Percentiles rank a stretch among this genome's conserved stretches.
These are phyloP conservation scores for Rachicladosporium sp. DNA, from an alignment of 2,329 filamentous ascomycete species.

Conservation along the genomic window DNA sequence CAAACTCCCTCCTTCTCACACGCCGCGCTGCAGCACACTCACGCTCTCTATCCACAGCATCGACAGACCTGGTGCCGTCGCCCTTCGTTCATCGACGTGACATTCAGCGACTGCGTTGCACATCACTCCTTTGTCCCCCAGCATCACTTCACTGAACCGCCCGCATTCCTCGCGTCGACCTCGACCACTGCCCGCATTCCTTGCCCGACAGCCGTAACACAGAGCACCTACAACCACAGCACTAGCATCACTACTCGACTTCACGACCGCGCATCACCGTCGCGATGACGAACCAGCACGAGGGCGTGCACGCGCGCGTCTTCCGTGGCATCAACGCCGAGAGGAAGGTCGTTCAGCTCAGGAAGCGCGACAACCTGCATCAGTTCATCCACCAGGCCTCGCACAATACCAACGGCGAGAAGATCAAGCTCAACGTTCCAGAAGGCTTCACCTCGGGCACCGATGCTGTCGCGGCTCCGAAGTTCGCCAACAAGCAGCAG, in stretches of 20 bases:
- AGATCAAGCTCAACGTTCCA: constrained; percentile 16
- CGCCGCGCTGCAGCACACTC: constrained; percentile 1
- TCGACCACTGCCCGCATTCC: not conserved
- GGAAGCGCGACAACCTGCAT: constrained; percentile 2
- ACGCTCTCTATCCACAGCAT: constrained; percentile 4
- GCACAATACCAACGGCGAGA: constrained; percentile 15
- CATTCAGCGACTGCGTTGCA: not conserved
- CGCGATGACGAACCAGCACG: constrained; percentile 16
- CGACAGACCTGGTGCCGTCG: constrained; percentile 3
- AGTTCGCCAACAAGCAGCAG: constrained; percentile 4
- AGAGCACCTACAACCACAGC: too few species aligned
- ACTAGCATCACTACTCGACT: not conserved
- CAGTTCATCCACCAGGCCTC: not conserved
- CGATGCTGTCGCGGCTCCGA: not conserved
- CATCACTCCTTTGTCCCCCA: too few species aligned
- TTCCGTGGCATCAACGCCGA: constrained; percentile 16
- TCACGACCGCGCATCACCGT: constrained; percentile 3
- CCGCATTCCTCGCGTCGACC: constrained; percentile 4
- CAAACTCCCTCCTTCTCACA: not conserved
- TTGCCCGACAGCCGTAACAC: not conserved
- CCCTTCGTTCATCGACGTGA: constrained; percentile 4
- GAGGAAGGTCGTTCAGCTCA: constrained; percentile 7
- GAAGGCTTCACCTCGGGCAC: constrained; percentile 8
- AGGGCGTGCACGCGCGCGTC: constrained; percentile 19
- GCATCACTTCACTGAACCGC: not conserved